These are phyloP conservation scores for Euphorbia tirucalli DNA, from an alignment of 345 rosid genomes.

Conservation along the genomic window DNA sequence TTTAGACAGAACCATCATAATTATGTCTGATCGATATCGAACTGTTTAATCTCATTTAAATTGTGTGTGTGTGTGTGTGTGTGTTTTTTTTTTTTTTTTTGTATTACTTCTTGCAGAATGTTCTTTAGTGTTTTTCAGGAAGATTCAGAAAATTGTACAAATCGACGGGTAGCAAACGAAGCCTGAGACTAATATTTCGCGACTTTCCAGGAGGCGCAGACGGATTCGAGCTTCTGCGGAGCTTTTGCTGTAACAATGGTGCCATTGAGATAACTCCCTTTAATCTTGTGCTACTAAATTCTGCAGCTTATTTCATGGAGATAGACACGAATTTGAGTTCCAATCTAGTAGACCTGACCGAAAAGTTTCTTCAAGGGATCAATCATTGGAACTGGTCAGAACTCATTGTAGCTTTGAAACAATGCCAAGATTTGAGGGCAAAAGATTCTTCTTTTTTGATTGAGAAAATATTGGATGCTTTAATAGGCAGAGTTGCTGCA, in stretches of 20 bases:
- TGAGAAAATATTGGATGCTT: constrained; percentile 33
- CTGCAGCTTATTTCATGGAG: constrained; percentile 48
- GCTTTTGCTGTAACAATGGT: constrained; percentile 49
- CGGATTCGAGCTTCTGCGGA: constrained; percentile 56
- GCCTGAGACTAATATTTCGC: constrained; percentile 43
- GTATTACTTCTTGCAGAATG: constrained; percentile 37
- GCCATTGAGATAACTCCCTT: constrained; percentile 30
- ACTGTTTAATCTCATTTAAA: too few species aligned
- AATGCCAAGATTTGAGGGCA: constrained; percentile 38
- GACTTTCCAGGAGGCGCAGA: too few species aligned
- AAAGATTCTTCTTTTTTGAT: constrained; percentile 28
- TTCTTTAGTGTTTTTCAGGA: constrained; percentile 38
- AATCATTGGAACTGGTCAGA: constrained; percentile 56
- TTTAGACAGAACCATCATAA: too few species aligned
- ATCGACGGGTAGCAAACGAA: constrained; percentile 10
- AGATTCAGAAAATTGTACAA: constrained; percentile 36
- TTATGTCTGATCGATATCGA: too few species aligned
- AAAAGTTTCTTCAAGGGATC: constrained; percentile 37
- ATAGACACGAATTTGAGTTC: constrained; percentile 23
- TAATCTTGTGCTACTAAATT: constrained; percentile 36
- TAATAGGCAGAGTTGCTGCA: constrained; percentile 31
- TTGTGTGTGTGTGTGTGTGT: too few species aligned
- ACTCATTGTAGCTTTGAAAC: constrained; percentile 42
- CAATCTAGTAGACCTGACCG: constrained; percentile 31
- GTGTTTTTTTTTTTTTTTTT: neutral